A percentile compares a stretch with the other conserved stretches of the same genome.
These are phyloP conservation scores for Botryotinia convoluta DNA, from an alignment of 2,329 filamentous ascomycete species.

Conservation along the genomic window DNA sequence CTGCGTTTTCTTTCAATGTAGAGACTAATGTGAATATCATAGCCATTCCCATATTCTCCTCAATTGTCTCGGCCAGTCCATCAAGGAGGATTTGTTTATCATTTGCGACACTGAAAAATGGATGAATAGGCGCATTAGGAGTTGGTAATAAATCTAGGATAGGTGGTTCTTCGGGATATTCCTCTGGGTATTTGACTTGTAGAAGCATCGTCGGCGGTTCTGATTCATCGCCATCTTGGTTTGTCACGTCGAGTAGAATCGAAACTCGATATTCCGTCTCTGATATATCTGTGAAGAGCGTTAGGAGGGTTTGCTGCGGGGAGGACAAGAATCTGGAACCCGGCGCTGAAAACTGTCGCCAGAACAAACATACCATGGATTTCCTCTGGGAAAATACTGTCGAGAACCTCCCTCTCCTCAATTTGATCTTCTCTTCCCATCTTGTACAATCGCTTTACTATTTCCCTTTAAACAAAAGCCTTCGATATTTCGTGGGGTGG, in stretches of 20 bases:
- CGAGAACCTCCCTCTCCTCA: conserved; percentile 95
- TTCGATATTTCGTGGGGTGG: conserved; percentile 13
- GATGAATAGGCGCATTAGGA: conserved; percentile 66
- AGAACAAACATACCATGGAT: conserved; percentile 67
- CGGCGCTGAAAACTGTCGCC: not conserved
- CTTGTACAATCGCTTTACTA: conserved; percentile 28
- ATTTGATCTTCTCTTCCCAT: conserved; percentile 83
- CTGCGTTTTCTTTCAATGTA: conserved; percentile 85
- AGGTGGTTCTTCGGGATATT: conserved; percentile 86
- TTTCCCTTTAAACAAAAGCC: not conserved
- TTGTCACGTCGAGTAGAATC: conserved; percentile 75
- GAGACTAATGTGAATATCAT: conserved; percentile 95
- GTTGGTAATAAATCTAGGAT: conserved; percentile 75
- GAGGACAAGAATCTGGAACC: not conserved
- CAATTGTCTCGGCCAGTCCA: conserved; percentile 69
- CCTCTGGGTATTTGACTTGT: conserved; percentile 82
- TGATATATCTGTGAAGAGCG: conserved; percentile 66
- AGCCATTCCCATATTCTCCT: conserved; percentile 93
- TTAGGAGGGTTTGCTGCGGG: conserved; percentile 10
- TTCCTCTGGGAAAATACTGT: conserved; percentile 97
- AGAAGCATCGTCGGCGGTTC: conserved; percentile 74
- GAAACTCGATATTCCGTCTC: conserved; percentile 85
- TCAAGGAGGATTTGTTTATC: conserved; percentile 75
- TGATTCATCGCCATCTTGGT: conserved; percentile 58
- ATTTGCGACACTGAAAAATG: conserved; percentile 73